Conservation (phyloP, 2,329 filamentous ascomycete species). For the Beauveria scarabaeidicola region DNA sequence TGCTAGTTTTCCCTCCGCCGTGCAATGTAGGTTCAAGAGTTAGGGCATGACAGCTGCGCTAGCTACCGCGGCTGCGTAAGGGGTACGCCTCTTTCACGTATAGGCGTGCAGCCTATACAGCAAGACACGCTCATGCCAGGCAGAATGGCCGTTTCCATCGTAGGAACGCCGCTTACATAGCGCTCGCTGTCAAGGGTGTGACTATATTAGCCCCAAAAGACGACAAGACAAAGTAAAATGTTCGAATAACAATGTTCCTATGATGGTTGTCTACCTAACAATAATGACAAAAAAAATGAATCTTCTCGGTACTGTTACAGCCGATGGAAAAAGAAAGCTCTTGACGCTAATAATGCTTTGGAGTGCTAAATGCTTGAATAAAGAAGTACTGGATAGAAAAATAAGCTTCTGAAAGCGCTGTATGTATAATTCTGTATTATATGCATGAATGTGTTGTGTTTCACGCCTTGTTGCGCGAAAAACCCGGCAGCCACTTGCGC, state of each 20-base stretch:
- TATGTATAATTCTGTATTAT: not conserved
- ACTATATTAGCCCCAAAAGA: no score
- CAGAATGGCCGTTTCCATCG: no score
- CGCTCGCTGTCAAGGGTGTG: no score
- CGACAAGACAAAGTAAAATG: not conserved
- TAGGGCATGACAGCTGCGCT: no score
- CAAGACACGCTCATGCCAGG: no score
- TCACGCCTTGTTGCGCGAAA: conserved; percentile 14
- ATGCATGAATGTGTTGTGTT: not conserved
- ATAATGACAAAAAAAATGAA: not conserved
- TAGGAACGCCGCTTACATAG: no score
- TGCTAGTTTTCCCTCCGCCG: no score
- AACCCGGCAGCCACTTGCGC: conserved; percentile 29
- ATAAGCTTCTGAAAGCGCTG: not conserved
- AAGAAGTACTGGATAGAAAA: not conserved
- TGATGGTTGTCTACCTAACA: not conserved
- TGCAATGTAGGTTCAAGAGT: no score
- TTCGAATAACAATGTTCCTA: not conserved
- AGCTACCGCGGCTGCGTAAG: no score
- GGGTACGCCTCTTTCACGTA: no score
- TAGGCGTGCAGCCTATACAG: no score
- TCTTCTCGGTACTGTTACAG: not conserved
- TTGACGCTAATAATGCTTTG: not conserved
- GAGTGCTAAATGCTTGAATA: not conserved
- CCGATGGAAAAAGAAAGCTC: not conserved